Conservation (phyloP, 2,329 filamentous ascomycete species). For the Claviceps sorghi region DNA sequence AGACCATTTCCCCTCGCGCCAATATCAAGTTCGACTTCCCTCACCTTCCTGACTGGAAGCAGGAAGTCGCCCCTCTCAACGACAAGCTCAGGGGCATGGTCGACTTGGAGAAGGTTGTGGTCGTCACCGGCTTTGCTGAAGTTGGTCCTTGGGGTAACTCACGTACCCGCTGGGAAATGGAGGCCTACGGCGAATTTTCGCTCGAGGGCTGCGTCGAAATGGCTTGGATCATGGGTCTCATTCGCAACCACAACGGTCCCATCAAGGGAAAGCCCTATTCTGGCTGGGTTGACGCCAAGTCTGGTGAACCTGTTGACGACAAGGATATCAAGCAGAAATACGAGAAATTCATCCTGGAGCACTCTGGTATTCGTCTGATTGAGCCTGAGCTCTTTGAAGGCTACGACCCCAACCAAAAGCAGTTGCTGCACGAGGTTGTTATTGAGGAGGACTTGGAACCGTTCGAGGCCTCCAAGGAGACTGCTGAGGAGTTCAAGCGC, state of each 20-base stretch:
- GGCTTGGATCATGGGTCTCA: constrained; percentile 99
- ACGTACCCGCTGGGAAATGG: constrained; percentile 98
- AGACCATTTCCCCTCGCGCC: constrained; percentile 80
- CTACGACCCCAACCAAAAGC: constrained; percentile 97
- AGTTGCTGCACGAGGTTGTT: constrained; percentile 92
- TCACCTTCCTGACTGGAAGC: constrained; percentile 76
- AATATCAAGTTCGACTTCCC: constrained; percentile 99
- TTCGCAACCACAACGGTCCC: constrained; percentile 94
- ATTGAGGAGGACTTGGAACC: constrained; percentile 95
- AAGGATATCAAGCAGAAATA: constrained; percentile 97
- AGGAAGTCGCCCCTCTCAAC: constrained; percentile 79
- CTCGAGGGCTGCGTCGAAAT: constrained; percentile 97
- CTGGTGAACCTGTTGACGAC: constrained; percentile 88
- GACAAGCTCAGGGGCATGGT: constrained; percentile 91
- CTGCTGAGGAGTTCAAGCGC: constrained; percentile 90
- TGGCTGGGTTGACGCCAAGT: constrained; percentile 91
- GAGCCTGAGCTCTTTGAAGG: constrained; percentile 94
- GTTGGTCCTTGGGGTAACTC: constrained; percentile 98
- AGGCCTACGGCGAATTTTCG: constrained; percentile 90
- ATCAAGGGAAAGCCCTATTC: constrained; percentile 95
- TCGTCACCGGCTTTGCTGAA: constrained; percentile 92
- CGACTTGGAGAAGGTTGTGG: constrained; percentile 93
- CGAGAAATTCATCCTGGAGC: constrained; percentile 90
- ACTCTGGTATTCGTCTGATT: constrained; percentile 93
- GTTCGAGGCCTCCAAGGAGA: constrained; percentile 95